A percentile compares a stretch with the other conserved stretches of the same genome.
phyloP scores from a whole-genome alignment of 108 stramenopile genomes.

The Cyclostephanos tholiformis region DNA sequence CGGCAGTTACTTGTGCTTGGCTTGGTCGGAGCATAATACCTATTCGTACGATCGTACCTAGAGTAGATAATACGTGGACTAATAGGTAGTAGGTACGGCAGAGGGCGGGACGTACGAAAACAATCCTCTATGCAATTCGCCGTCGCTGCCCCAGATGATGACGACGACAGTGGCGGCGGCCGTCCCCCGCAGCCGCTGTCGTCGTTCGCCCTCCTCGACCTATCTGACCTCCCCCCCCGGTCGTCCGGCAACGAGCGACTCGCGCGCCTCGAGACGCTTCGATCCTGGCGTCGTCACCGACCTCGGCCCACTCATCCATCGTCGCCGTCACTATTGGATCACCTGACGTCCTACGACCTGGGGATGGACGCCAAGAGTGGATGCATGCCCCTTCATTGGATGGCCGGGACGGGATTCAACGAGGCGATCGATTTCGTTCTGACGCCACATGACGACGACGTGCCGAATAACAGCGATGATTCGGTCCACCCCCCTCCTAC shows the following conservation, averaged over 20 bases:
- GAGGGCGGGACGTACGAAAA: too few species aligned
- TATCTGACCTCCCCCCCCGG: slow-evolving; percentile 20
- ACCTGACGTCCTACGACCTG: slow-evolving; percentile 21
- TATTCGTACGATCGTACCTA: too few species aligned
- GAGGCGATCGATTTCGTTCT: slow-evolving; percentile 40
- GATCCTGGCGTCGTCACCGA: slow-evolving; percentile 29
- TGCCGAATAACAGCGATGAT: not conserved
- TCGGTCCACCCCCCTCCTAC: not conserved
- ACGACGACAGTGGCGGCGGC: not conserved
- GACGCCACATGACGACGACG: not conserved
- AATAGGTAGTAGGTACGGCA: too few species aligned
- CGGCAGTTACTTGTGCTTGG: too few species aligned
- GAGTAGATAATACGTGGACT: too few species aligned
- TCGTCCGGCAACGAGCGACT: slow-evolving; percentile 13
- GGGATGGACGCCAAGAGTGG: slow-evolving; percentile 47
- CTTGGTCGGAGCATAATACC: too few species aligned
- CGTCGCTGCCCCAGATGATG: too few species aligned
- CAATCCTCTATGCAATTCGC: too few species aligned
- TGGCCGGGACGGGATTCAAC: slow-evolving; percentile 64
- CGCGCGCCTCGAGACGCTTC: slow-evolving; percentile 24
- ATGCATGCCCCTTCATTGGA: slow-evolving; percentile 79
- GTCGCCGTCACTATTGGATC: not conserved
- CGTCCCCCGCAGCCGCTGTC: slow-evolving; percentile 13
- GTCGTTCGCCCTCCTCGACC: slow-evolving; percentile 18
- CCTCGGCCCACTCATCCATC: not conserved